Conservation (phyloP, 2,329 filamentous ascomycete species). For the Rutstroemia sydowiana region DNA sequence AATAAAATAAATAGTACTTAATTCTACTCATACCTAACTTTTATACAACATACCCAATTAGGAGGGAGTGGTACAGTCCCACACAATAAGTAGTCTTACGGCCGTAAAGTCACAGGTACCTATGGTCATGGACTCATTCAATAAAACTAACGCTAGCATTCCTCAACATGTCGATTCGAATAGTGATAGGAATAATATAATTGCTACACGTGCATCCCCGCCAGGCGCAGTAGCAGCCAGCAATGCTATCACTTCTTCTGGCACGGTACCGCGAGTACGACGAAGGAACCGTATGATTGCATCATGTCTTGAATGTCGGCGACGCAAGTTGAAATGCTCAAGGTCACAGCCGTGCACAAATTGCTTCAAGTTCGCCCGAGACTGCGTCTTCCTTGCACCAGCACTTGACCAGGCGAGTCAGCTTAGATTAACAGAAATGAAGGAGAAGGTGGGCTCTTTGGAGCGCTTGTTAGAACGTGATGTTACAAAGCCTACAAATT, state of each 20-base stretch:
- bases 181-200: not conserved
- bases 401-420: conserved; percentile 60
- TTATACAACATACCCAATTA: no score
- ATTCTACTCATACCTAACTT: no score
- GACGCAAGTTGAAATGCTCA: conserved; percentile 73
- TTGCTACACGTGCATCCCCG: not conserved
- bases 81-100: no score
- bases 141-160: not conserved
- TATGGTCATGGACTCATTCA: not conserved
- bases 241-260: not conserved
- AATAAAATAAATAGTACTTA: no score
- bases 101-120: not conserved
- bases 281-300: conserved; percentile 59
- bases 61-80: no score
- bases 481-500: conserved; percentile 43
- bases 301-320: conserved; percentile 63
- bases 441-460: conserved; percentile 68
- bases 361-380: conserved; percentile 36
- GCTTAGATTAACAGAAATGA: conserved; percentile 65
- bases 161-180: not conserved
- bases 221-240: not conserved
- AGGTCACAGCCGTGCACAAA: conserved; percentile 60
- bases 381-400: conserved; percentile 35
- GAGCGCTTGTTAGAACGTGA: conserved; percentile 64
- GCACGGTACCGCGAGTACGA: conserved; percentile 21